These are phyloP conservation scores for Pythium biforme DNA, from an alignment of 352 stramenopile genomes.

Conservation along the genomic window DNA sequence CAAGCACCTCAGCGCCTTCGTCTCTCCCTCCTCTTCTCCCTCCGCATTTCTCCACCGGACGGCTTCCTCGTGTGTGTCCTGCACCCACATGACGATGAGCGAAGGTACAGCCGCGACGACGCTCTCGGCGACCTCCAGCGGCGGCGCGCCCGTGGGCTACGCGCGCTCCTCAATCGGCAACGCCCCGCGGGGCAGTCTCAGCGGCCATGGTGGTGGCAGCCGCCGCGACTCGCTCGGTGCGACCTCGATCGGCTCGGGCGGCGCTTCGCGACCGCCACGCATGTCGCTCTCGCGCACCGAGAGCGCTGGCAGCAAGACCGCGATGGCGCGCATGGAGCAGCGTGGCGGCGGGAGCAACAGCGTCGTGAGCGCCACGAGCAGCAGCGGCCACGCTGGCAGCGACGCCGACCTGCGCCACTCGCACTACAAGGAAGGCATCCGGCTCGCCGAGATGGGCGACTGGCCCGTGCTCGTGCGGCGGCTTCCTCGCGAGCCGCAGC, in stretches of 20 bases:
- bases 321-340: conserved; percentile 27
- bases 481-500: conserved; percentile 52
- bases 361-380: conserved; percentile 1
- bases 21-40: background rate
- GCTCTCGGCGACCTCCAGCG: conserved; percentile 17
- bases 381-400: conserved; percentile 1
- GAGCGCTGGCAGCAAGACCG: conserved; percentile 17
- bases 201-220: background rate
- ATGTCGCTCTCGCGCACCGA: conserved; percentile 15
- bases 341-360: conserved; percentile 13
- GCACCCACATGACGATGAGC: conserved; percentile 16
- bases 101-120: conserved; percentile 21
- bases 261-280: conserved; percentile 1
- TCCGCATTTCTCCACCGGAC: conserved; percentile 2
- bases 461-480: conserved; percentile 66
- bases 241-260: background rate
- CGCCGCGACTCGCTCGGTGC: conserved; percentile 8
- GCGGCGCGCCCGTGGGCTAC: conserved; percentile 1
- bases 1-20: too few species aligned
- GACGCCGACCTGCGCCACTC: conserved; percentile 24
- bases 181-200: too few species aligned
- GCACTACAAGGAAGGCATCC: conserved; percentile 82
- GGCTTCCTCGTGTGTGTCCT: too few species aligned
- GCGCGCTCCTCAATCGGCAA: conserved; percentile 19
- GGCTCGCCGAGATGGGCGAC: conserved; percentile 78